Percentiles rank a stretch among this genome's conserved stretches.
Evolutionary conservation across 176 grass and related monocot genomes (phyloP).

Genomic region (Carex scoparia): DNA sequence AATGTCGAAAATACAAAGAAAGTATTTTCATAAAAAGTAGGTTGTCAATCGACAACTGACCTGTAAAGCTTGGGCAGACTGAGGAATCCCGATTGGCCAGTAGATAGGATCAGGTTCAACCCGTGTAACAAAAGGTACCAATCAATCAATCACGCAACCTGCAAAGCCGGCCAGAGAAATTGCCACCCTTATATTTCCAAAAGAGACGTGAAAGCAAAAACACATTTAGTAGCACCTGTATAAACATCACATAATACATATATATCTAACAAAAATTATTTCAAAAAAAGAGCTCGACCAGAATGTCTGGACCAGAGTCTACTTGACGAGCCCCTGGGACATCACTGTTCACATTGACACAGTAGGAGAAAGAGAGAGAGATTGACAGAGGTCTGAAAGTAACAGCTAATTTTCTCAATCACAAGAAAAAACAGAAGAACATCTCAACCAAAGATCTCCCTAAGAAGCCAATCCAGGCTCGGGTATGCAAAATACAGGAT

Average conservation of each 20-base stretch:
- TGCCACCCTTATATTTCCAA: background rate
- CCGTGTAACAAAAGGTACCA: background rate
- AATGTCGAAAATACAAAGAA: background rate
- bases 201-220: background rate
- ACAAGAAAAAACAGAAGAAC: background rate
- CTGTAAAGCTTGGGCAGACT: background rate
- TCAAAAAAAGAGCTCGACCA: background rate
- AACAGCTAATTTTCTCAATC: background rate
- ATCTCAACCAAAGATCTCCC: slow-evolving; percentile 65
- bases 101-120: background rate
- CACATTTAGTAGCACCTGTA: background rate
- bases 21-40: background rate
- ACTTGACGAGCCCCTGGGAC: background rate
- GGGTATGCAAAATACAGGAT: slow-evolving; percentile 81
- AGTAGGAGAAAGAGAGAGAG: background rate
- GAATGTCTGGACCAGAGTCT: background rate
- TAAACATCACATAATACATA: background rate
- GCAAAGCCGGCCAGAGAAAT: background rate
- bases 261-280: slow-evolving; percentile 2
- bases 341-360: background rate
- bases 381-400: background rate
- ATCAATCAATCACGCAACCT: background rate
- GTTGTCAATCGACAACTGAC: background rate
- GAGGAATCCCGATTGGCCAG: background rate
- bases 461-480: slow-evolving; percentile 69